Percentiles rank a stretch among this genome's conserved stretches.
Conservation (phyloP, 306 rosid genomes). For the Sphenostylis stenocarpa region DNA sequence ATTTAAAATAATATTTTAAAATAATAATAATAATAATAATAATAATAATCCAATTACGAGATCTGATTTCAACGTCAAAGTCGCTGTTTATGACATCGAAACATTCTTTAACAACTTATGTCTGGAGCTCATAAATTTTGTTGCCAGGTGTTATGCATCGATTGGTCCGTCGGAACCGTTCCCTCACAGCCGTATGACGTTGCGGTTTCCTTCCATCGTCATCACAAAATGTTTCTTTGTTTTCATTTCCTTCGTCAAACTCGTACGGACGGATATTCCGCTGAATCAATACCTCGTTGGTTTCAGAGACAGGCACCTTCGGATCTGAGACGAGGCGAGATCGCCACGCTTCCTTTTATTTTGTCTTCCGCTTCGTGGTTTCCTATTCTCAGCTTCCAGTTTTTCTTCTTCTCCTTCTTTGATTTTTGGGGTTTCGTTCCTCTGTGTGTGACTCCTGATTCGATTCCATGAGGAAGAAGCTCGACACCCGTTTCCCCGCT, state of each 20-base stretch:
- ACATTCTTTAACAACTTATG: no score
- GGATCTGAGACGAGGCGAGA: slow-evolving; percentile 56
- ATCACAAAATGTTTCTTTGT: neutral
- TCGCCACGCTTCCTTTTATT: slow-evolving; percentile 37
- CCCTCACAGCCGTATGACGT: neutral
- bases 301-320: slow-evolving; percentile 35
- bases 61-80: no score
- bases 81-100: no score
- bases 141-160: neutral
- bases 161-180: neutral
- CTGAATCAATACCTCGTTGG: slow-evolving; percentile 22
- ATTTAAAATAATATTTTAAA: no score
- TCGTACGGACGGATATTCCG: slow-evolving; percentile 32
- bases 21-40: no score
- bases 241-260: slow-evolving; percentile 33
- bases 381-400: neutral
- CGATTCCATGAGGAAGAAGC: slow-evolving; percentile 91
- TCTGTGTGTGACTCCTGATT: slow-evolving; percentile 33
- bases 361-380: slow-evolving; percentile 30
- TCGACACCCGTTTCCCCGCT: slow-evolving; percentile 96
- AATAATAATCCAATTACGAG: no score
- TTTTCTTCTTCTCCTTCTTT: neutral
- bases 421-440: slow-evolving; percentile 10
- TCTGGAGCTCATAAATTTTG: no score
- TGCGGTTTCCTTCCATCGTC: neutral